Conservation (phyloP, 331 rosid species). For the Malus hybrid region DNA sequence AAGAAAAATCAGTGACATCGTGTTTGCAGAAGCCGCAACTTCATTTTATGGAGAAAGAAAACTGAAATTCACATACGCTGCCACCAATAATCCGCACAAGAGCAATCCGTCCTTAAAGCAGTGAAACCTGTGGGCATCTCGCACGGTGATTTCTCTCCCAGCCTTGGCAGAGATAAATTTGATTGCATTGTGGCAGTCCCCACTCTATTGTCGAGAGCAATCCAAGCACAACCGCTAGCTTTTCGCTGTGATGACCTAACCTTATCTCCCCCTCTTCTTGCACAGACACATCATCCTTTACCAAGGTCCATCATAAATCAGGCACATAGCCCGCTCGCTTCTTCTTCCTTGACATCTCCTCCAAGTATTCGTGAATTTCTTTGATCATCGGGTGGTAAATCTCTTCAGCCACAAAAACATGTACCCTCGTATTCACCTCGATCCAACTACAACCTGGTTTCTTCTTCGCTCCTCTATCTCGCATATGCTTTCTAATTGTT, state of each 20-base stretch:
- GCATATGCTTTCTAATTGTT: slow-evolving; percentile 52
- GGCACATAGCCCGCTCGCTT: slow-evolving; percentile 62
- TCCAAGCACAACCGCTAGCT: slow-evolving; percentile 75
- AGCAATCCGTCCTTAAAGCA: slow-evolving; percentile 74
- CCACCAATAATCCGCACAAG: slow-evolving; percentile 88
- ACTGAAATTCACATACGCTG: not conserved
- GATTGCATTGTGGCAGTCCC: slow-evolving; percentile 84
- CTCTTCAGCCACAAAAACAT: slow-evolving; percentile 77
- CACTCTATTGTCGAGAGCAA: slow-evolving; percentile 55
- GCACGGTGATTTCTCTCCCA: slow-evolving; percentile 75
- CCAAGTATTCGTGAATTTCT: slow-evolving; percentile 62
- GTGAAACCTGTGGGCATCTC: slow-evolving; percentile 74
- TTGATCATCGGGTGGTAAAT: slow-evolving; percentile 64
- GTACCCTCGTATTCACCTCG: slow-evolving; percentile 60
- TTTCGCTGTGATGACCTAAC: slow-evolving; percentile 69
- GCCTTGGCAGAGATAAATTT: slow-evolving; percentile 55
- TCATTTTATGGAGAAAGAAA: not conserved
- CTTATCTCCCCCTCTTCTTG: slow-evolving; percentile 58
- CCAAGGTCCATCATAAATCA: slow-evolving; percentile 58
- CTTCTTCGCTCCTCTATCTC: slow-evolving; percentile 76
- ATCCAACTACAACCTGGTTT: slow-evolving; percentile 94
- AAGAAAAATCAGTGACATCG: not conserved
- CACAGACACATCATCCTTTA: slow-evolving; percentile 42
- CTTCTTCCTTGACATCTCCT: slow-evolving; percentile 50
- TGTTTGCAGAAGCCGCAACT: not conserved